Percentiles rank a stretch among this genome's conserved stretches.
phyloP scores from a whole-genome alignment of 2,329 filamentous ascomycete species.

The Fusarium hostae region DNA sequence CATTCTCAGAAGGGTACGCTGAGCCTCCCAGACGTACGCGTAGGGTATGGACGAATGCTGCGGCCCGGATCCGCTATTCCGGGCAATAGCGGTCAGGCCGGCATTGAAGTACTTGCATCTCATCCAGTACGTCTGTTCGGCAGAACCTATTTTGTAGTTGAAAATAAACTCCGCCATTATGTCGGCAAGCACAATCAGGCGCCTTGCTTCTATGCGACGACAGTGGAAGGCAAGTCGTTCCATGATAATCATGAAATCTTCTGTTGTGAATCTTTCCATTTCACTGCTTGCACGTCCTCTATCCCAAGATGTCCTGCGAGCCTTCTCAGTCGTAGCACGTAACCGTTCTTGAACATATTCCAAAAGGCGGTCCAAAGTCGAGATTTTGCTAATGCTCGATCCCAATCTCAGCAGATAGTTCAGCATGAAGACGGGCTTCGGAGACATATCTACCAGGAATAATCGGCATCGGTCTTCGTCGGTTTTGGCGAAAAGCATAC shows the following conservation, averaged over 20 bases:
- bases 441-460: conserved; percentile 42
- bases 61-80: conserved; percentile 37
- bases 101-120: conserved; percentile 50
- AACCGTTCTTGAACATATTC: conserved; percentile 38
- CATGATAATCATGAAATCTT: conserved; percentile 43
- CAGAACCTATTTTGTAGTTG: conserved; percentile 22
- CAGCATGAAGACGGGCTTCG: conserved; percentile 47
- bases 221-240: conserved; percentile 47
- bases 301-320: neutral
- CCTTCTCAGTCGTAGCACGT: conserved; percentile 21
- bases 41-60: conserved; percentile 45
- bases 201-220: conserved; percentile 48
- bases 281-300: conserved; percentile 8
- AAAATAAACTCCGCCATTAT: conserved; percentile 45
- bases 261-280: conserved; percentile 33
- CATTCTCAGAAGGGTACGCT: conserved; percentile 63
- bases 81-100: conserved; percentile 44
- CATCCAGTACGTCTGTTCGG: conserved; percentile 39
- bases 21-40: conserved; percentile 63
- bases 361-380: conserved; percentile 44
- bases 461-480: conserved; percentile 49
- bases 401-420: conserved; percentile 46
- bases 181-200: conserved; percentile 47
- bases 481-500: conserved; percentile 45
- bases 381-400: conserved; percentile 40